Percentiles rank a stretch among this genome's conserved stretches.
phyloP scores from a whole-genome alignment of 2,329 filamentous ascomycete species.

The Knufia fluminis region DNA sequence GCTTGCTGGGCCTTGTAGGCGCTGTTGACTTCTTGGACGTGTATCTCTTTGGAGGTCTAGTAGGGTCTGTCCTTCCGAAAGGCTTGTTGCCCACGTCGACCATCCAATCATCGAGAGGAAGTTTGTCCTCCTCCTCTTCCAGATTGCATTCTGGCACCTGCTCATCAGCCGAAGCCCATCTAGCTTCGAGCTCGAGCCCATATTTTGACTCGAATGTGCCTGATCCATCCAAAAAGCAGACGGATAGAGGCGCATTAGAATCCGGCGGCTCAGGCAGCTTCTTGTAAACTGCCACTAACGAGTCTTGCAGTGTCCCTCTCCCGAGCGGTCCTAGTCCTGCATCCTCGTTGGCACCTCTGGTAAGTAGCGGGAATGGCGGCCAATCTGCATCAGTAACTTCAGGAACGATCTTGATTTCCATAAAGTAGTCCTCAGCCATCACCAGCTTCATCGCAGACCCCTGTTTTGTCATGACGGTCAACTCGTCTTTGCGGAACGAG shows the following conservation, averaged over 20 bases:
- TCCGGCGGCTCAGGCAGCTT: conserved; percentile 19
- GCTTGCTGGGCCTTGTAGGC: not conserved
- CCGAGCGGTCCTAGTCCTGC: not conserved
- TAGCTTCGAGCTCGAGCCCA: conserved; percentile 18
- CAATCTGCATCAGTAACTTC: conserved; percentile 13
- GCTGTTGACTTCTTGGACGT: not conserved
- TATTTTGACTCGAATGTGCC: conserved; percentile 22
- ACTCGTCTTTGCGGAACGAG: conserved; percentile 14
- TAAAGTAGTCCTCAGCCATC: conserved; percentile 21
- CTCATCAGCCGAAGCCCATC: conserved; percentile 13
- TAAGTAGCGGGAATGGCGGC: conserved; percentile 22
- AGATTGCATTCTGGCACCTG: not conserved
- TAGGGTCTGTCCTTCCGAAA: conserved; percentile 3
- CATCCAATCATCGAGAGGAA: conserved; percentile 7
- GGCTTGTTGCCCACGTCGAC: conserved; percentile 1
- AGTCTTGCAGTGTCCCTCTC: conserved; percentile 18
- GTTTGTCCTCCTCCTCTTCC: conserved; percentile 1
- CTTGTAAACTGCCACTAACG: conserved; percentile 19
- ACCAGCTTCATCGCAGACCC: conserved; percentile 9
- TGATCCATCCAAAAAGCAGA: conserved; percentile 19
- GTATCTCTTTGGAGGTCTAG: not conserved
- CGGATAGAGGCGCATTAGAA: conserved; percentile 16
- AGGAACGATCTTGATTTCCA: conserved; percentile 23
- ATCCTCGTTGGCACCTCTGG: conserved; percentile 20
- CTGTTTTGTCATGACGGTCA: conserved; percentile 12